A percentile compares a stretch with the other conserved stretches of the same genome.
Evolutionary conservation across 2,329 filamentous ascomycete genomes (phyloP).

Genomic region (Beauveria australis): DNA sequence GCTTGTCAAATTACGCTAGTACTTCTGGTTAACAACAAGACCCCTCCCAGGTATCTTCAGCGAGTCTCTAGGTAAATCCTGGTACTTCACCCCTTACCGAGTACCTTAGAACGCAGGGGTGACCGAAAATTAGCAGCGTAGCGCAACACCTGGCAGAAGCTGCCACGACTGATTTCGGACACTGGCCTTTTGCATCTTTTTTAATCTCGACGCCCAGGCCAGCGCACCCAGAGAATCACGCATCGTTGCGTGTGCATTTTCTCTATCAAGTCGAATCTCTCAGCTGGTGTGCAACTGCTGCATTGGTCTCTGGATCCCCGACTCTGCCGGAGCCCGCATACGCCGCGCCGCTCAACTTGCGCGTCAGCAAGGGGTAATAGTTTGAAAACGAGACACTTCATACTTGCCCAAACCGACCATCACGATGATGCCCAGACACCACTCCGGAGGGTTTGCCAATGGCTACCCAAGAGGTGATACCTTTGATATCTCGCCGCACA

Average conservation of each 20-base stretch:
- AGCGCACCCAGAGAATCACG: background rate
- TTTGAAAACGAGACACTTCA: background rate
- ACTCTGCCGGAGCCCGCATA: background rate
- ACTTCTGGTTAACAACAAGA: background rate
- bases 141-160: constrained; percentile 9
- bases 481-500: constrained; percentile 83
- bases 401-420: constrained; percentile 19
- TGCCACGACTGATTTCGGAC: constrained; percentile 9
- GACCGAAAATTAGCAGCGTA: background rate
- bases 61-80: background rate
- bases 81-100: too few species aligned
- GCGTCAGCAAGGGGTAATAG: constrained; percentile 10
- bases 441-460: constrained; percentile 66
- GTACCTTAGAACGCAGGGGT: background rate
- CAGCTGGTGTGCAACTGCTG: background rate
- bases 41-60: background rate
- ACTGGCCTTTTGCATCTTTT: background rate
- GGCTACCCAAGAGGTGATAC: constrained; percentile 71
- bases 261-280: background rate
- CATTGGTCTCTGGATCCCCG: background rate
- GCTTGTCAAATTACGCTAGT: background rate
- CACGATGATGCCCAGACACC: constrained; percentile 81
- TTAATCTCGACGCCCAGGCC: constrained; percentile 3
- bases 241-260: background rate
- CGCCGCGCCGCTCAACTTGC: constrained; percentile 4